Base-by-base conservation (phyloP, 805 yeast species). In the Clavispora phyllophila region DNA sequence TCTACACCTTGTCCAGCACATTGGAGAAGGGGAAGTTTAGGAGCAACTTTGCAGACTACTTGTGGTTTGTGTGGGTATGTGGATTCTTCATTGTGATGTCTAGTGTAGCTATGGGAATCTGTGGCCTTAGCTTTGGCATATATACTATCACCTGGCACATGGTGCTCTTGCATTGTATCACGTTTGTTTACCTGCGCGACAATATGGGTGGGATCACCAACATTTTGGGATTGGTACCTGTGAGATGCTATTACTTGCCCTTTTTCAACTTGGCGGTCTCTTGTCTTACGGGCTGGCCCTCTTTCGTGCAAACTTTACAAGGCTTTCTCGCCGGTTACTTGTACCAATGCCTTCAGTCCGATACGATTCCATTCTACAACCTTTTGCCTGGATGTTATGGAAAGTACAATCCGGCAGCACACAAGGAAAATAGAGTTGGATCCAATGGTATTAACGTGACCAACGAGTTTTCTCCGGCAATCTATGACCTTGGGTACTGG, bases 311-410 rank as follows among this genome's bases (percentile, higher is more conserved):
- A 44, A 64, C 76, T 0, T 46, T 73, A 4, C 56, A 75, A 32
- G 87, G 87, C 2, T 68, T 77, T 45, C 50, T 63, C 15, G 77
- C 78, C 3, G 85, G 79, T 0, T 82, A 82, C 54, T 45, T 79
- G 4, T 81, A 79, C 61, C 76, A 74, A 47, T 82, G 87, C 55
- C 56, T 80, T 35, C 85, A 81, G 52, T 79, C 86, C 0, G 62
- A 69, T 32, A 75, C 86, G 2, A 29, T 63, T 20, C 74, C 75
- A 2, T 45, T 70, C 35, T 66, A 65, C 50, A 70, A 70, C 51
- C 54, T 70, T 32, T 47, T 63, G 32, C 65, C 71, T 1, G 61
- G 63, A 5, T 56, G 63, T 1, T 64, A 65, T 44, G 50, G 48
- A 13, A 27, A 24, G 29, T 27, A 13, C 20, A 20, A 38, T 9